Evolutionary conservation across 129 eudicot species (phyloP), one percentile per base, ranked within the genome.

Genomic region (Flaveria brownii): DNA sequence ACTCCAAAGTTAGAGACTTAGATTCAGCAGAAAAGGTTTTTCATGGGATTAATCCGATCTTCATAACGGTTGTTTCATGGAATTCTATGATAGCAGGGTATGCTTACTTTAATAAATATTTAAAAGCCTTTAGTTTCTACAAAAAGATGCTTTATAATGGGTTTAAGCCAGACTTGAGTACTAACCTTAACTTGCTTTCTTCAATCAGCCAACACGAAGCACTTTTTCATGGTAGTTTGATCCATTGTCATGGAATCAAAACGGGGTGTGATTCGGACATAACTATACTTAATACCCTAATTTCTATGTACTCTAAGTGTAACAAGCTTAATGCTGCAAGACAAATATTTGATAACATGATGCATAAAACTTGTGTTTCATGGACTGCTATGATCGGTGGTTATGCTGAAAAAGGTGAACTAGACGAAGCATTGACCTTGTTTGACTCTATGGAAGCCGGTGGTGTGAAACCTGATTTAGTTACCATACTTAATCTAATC

Each of bases 331-430:
- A 15, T 62, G 81, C 90, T 25, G 94, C 90, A 9, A 79, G 92
- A 72, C 70, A 17, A 18, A 49, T 92, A 63, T 90, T 90, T 57
- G 88, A 88, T 77, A 16, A 30, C 73, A 85, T 93, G 86, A 13
- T 12, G 10, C 73, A 81, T 20, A 88, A 73, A 81, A 86, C 89
- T 13, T 77, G 89, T 78, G 92, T 92, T 77, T 83, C 96, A 0
- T 93, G 98, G 98, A 90, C 87, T 3, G 91, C 82, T 55, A 88
- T 93, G 83, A 88, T 93, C 18, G 89, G 92, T 71, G 90, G 91
- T 62, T 90, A 93, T 75, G 84, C 96, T 57, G 89, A 84, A 73
- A 88, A 68, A 63, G 98, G 98, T 28, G 80, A 88, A 55, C 62
- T 88, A 41, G 87, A 86, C 0, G 85, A 82, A 74, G 96, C 91